Percentiles rank a stretch among this genome's conserved stretches.
phyloP scores from a whole-genome alignment of 169 alveolate species.

The Plasmodium cynomolgi region DNA sequence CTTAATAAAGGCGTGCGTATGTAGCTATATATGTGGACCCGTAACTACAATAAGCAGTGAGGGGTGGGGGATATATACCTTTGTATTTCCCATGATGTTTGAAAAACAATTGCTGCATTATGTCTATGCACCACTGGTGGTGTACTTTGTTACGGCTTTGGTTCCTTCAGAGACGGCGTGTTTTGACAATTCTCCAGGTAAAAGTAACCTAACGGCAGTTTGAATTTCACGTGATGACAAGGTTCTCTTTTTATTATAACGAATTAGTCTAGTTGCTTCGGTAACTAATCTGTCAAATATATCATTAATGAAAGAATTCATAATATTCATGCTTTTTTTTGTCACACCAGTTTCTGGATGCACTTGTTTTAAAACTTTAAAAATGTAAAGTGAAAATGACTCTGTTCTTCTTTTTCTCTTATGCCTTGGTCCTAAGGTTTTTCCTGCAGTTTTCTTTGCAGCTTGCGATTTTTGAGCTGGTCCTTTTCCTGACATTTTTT shows the following conservation, averaged over 20 bases:
- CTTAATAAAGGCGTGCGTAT: background rate
- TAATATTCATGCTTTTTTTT: slow-evolving; percentile 98
- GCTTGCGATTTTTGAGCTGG: slow-evolving; percentile 91
- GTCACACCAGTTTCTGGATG: slow-evolving; percentile 99
- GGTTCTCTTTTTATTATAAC: slow-evolving; percentile 98
- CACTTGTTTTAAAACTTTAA: slow-evolving; percentile 98
- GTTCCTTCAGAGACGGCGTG: slow-evolving; percentile 99
- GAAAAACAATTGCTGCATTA: slow-evolving; percentile 5
- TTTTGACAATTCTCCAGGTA: slow-evolving; percentile 99
- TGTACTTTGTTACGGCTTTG: slow-evolving; percentile 99
- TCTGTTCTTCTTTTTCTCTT: slow-evolving; percentile 95
- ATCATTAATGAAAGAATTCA: slow-evolving; percentile 99
- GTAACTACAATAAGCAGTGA: background rate
- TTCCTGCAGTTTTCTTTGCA: slow-evolving; percentile 92
- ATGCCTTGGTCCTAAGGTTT: slow-evolving; percentile 90
- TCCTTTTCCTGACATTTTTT: slow-evolving; percentile 90
- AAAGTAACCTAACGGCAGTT: slow-evolving; percentile 98
- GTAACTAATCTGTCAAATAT: slow-evolving; percentile 97
- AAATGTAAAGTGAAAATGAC: slow-evolving; percentile 97
- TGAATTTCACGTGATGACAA: slow-evolving; percentile 98
- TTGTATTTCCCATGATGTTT: background rate
- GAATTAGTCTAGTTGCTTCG: slow-evolving; percentile 96
- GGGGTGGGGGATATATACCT: background rate
- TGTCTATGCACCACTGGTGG: slow-evolving; percentile 89
- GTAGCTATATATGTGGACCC: slow-evolving; percentile 12